Conservation (phyloP, 1,139 yeast genomes). For the Debaryomyces coudertii region DNA sequence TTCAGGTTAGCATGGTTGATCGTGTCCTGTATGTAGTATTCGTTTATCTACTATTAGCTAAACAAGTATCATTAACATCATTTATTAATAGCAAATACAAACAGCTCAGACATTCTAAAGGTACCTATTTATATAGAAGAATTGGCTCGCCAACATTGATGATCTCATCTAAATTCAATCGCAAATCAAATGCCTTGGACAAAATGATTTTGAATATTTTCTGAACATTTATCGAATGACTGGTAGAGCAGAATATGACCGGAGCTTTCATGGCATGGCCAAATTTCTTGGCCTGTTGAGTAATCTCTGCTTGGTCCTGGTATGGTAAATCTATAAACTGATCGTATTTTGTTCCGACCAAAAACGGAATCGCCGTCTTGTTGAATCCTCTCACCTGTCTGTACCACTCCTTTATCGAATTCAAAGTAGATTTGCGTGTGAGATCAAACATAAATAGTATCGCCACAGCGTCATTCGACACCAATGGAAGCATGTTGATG, state of each 20-base stretch:
- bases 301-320: constrained; percentile 83
- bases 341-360: constrained; percentile 95
- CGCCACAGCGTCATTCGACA: constrained; percentile 93
- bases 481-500: constrained; percentile 93
- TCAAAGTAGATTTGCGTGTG: constrained; percentile 82
- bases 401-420: constrained; percentile 93
- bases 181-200: constrained; percentile 89
- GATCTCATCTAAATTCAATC: constrained; percentile 82
- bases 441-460: constrained; percentile 90
- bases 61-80: constrained; percentile 6
- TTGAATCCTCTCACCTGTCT: constrained; percentile 91
- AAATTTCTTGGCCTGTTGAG: constrained; percentile 82
- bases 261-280: constrained; percentile 94
- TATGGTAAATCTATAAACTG: constrained; percentile 77
- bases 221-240: constrained; percentile 91
- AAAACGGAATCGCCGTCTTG: constrained; percentile 87
- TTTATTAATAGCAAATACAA: constrained; percentile 6
- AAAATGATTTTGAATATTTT: constrained; percentile 91
- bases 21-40: constrained; percentile 7
- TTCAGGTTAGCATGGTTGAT: not conserved
- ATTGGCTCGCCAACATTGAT: constrained; percentile 87
- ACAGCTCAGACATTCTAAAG: not conserved
- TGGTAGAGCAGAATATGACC: constrained; percentile 86
- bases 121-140: constrained; percentile 58
- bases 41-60: not conserved